A percentile compares a stretch with the other conserved stretches of the same genome.
These are phyloP conservation scores for Vigna trinervia DNA, from an alignment of 306 rosid genomes.

Conservation along the genomic window DNA sequence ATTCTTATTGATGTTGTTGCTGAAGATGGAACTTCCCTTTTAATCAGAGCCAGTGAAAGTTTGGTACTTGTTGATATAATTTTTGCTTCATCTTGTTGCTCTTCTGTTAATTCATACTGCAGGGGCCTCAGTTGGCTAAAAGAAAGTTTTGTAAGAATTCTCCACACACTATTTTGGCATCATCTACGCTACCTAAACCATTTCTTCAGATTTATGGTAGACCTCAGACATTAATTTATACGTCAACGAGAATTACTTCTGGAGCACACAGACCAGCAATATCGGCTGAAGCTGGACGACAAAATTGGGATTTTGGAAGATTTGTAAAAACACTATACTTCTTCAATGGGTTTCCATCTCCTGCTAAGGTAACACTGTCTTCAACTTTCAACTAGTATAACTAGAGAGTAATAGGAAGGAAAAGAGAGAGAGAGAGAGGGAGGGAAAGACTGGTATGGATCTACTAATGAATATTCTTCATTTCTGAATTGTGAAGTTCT, in stretches of 20 bases:
- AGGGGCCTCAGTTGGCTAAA: constrained; percentile 66
- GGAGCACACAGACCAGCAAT: constrained; percentile 51
- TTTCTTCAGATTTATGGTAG: constrained; percentile 70
- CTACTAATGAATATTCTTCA: constrained; percentile 55
- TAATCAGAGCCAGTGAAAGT: constrained; percentile 15
- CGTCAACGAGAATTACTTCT: constrained; percentile 47
- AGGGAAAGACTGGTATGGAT: constrained; percentile 25
- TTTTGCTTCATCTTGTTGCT: constrained; percentile 19
- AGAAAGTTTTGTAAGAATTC: constrained; percentile 45
- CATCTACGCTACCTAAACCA: constrained; percentile 66
- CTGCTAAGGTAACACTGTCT: constrained; percentile 68
- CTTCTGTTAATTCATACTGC: constrained; percentile 45
- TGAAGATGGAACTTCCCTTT: constrained; percentile 15
- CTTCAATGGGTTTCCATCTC: constrained; percentile 86
- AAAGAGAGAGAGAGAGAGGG: background rate
- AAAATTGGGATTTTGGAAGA: constrained; percentile 85
- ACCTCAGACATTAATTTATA: constrained; percentile 48
- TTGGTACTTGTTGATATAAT: background rate
- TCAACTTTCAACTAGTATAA: constrained; percentile 21
- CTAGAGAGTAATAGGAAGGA: background rate
- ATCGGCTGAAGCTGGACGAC: constrained; percentile 66
- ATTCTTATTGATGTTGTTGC: constrained; percentile 25
- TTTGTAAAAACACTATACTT: constrained; percentile 76
- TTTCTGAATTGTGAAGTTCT: constrained; percentile 72
- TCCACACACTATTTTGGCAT: constrained; percentile 48